Base-by-base conservation (phyloP, 805 yeast species). In the Maudiozyma bulderi region DNA sequence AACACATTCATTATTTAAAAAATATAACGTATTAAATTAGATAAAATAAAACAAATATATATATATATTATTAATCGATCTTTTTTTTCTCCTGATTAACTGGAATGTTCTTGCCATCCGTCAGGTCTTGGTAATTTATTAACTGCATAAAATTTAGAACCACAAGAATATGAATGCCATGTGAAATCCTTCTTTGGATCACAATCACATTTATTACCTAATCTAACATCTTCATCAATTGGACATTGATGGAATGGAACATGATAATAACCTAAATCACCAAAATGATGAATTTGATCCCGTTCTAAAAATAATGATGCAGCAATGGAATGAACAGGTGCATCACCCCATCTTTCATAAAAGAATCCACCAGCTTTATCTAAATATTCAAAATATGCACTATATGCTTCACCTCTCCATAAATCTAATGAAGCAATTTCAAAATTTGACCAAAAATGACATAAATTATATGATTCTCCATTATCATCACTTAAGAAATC, bases 301-400 rank as follows among this genome's bases (percentile, higher is more conserved):
- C 76, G 79, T 48, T 84, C 80, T 65, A 86, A 63, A 70, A 88
- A 85, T 55, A 88, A 70, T 5, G 93, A 72, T 20, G 86, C 95
- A 33, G 93, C 96, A 59, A 87, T 81, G 6, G 95, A 84, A 67
- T 87, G 96, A 45, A 87, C 83, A 35, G 96, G 96, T 30, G 95
- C 95, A 67, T 87, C 96, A 58, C 95, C 95, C 96, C 95, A 86
- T 68, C 95, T 77, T 72, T 85, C 89, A 66, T 87, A 88, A 71
- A 84, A 88, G 71, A 88, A 88, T n/a, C 95, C 95, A 65, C 96
- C 95, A 13, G 83, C 77, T 53, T 77, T 66, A 67, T 88, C 95
- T 60, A 88, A 75, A 57, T 74, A 71, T 15, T 85, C 84, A 58
- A 88, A 88, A 67, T 82, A 88, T 49, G 76, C 74, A 43, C 67